Percentiles rank a stretch among this genome's conserved stretches.
Evolutionary conservation across 2,329 filamentous ascomycete species (phyloP).

Genomic region (Cercospora beticola): DNA sequence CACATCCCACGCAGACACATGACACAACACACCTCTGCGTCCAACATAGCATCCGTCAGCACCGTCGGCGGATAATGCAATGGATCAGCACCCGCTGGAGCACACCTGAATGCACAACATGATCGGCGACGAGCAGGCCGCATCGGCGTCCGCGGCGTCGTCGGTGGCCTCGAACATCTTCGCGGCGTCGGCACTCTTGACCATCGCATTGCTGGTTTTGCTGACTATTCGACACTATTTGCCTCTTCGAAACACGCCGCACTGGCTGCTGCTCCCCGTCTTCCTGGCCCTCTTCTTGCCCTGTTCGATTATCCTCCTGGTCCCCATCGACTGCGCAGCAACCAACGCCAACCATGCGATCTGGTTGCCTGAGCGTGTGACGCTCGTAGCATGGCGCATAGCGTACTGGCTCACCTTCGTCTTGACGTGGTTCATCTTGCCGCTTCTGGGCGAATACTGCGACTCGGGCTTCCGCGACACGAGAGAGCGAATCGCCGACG

Average conservation of each 20-base stretch:
- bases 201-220: slow-evolving; percentile 74
- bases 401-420: slow-evolving; percentile 96
- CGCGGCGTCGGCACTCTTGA: slow-evolving; percentile 67
- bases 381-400: slow-evolving; percentile 90
- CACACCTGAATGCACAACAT: not conserved
- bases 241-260: slow-evolving; percentile 83
- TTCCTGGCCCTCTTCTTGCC: slow-evolving; percentile 95
- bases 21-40: not conserved
- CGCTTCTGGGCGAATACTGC: slow-evolving; percentile 88
- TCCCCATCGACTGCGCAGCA: slow-evolving; percentile 85
- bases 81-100: not conserved
- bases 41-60: not conserved
- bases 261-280: slow-evolving; percentile 84
- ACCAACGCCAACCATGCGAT: slow-evolving; percentile 63
- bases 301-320: slow-evolving; percentile 83
- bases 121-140: slow-evolving; percentile 4
- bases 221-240: slow-evolving; percentile 87
- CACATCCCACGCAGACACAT: too few species aligned
- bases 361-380: slow-evolving; percentile 75
- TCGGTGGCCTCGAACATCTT: slow-evolving; percentile 80
- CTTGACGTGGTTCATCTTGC: slow-evolving; percentile 93
- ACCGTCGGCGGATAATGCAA: not conserved
- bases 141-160: slow-evolving; percentile 46
- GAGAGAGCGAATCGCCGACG: slow-evolving; percentile 76
- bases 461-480: slow-evolving; percentile 91